Percentiles rank a stretch among this genome's conserved stretches.
Evolutionary conservation across 1,284 basidiomycete species (phyloP).

Genomic region (Apiotrichum gracile): DNA sequence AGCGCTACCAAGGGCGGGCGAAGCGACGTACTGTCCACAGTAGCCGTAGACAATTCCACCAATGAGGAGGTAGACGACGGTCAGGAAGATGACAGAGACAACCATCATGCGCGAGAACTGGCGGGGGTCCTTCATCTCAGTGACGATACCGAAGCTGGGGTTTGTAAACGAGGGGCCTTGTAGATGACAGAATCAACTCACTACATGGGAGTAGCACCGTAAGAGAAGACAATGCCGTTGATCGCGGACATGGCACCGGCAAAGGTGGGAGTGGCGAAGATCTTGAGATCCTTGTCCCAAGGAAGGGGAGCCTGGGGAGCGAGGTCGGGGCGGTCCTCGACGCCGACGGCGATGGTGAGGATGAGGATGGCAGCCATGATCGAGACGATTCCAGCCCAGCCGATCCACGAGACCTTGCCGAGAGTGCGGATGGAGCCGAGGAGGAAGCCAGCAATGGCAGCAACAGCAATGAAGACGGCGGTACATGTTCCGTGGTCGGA

Average conservation of each 20-base stretch:
- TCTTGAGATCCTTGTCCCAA: conserved; percentile 31
- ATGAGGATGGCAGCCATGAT: conserved; percentile 41
- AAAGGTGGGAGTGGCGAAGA: conserved; percentile 29
- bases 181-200: no score
- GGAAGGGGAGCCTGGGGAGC: conserved; percentile 20
- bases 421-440: conserved; percentile 41
- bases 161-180: no score
- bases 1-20: conserved; percentile 44
- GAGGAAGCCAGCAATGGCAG: conserved; percentile 28
- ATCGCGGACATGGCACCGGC: conserved; percentile 32
- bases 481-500: conserved; percentile 20
- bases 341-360: conserved; percentile 43
- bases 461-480: conserved; percentile 36
- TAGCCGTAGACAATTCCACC: conserved; percentile 17
- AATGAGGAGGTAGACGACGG: conserved; percentile 29
- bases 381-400: conserved; percentile 36
- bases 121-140: conserved; percentile 41
- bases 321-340: conserved; percentile 33
- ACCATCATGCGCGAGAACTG: conserved; percentile 29
- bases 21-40: conserved; percentile 15
- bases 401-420: conserved; percentile 40
- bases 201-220: conserved; percentile 34
- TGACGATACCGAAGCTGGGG: conserved; percentile 37
- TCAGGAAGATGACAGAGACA: conserved; percentile 27
- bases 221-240: conserved; percentile 34